phyloP scores from a whole-genome alignment of 2,329 filamentous ascomycete genomes.

The Colletotrichum incanum region DNA sequence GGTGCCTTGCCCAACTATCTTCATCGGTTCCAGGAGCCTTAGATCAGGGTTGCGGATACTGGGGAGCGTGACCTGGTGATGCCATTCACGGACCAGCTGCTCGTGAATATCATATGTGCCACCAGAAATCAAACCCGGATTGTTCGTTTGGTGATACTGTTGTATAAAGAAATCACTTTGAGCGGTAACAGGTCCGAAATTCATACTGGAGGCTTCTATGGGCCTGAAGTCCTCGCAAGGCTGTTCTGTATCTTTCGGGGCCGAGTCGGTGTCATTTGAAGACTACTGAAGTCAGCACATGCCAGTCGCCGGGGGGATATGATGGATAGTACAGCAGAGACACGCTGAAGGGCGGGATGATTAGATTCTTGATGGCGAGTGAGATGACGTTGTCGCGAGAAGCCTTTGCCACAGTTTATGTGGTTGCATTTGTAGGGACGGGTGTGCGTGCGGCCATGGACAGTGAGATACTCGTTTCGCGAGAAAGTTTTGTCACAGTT shows the following conservation, averaged over 20 bases:
- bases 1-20: no score
- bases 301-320: no score
- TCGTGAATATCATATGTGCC: not conserved
- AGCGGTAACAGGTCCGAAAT: not conserved
- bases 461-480: not conserved
- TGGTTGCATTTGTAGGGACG: not conserved
- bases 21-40: not conserved
- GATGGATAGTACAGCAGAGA: no score
- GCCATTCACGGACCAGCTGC: not conserved
- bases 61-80: not conserved
- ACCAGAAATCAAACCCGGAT: not conserved
- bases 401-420: not conserved
- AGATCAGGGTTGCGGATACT: not conserved
- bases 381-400: not conserved
- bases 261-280: no score
- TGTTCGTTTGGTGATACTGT: not conserved
- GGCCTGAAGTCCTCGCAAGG: no score
- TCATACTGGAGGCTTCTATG: not conserved
- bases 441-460: not conserved
- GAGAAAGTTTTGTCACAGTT: not conserved
- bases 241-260: no score
- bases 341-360: no score
- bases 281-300: no score
- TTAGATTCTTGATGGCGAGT: not conserved
- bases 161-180: not conserved